Evolutionary conservation across 129 eudicot genomes (phyloP), one percentile per base, ranked within the genome.

Genomic region (Tagetes patula): DNA sequence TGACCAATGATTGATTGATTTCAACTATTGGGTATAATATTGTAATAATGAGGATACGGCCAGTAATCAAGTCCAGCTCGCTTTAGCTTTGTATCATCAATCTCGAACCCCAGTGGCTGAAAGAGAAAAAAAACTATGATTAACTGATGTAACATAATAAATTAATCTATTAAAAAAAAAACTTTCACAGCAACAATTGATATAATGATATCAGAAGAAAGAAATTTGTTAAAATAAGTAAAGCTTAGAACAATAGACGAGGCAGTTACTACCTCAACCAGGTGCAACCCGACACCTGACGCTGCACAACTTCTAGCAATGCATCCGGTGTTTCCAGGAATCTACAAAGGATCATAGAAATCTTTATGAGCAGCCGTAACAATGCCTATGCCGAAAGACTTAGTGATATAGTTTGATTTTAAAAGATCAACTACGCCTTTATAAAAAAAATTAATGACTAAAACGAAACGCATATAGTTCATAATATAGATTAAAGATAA

Each of bases 11-110:
- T 20, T 20, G 27, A 20, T 20, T 20, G 27, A 20, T 20, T 20
- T 55, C 62, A 55, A 8, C 8, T 55, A 6, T 55, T 30, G 36
- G 27, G 36, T 60, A 60, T 8, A 10, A 60, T 27, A 54, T 20
- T 20, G 36, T 31, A 40, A 71, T 38, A 20, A 39, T n/a, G 71
- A 83, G 99, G 97, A 94, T 94, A 94, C 96, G 99, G 97, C 99
- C 99, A 94, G 66, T 94, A 94, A 84, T 94, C 97, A 72, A 90
- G 84, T 65, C 99, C 99, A 72, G 99, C 99, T 46, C 97, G 96
- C 89, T 94, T 94, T 76, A 94, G 82, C 79, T 94, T 94, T 11
- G 96, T 78, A 71, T 90, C 89, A 62, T 94, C 97, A 62, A 94
- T 88, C 76, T 84, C 88, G 70, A 88, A 94, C 65, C 94, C 99